Evolutionary conservation across 1,139 yeast genomes (phyloP), one percentile per base, ranked within the genome.

Genomic region (Blastobotrys serpentis): DNA sequence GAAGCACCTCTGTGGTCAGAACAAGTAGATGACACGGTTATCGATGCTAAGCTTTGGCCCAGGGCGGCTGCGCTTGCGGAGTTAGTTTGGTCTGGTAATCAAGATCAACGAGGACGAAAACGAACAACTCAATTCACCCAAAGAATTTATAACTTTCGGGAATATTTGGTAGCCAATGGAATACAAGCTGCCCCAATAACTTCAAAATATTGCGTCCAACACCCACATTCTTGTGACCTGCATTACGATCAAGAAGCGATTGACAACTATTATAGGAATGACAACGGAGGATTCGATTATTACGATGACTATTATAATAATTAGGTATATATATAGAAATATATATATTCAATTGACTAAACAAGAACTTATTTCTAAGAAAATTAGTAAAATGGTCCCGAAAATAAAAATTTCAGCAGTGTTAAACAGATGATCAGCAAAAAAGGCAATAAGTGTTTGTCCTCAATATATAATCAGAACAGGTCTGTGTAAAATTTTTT

Each of bases 41-140:
- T 74, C 26, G 71, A 72, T 13, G 56, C 56, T 7, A 71, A 68
- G 56, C 54, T 74, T 16, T 76, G 80, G 80, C 77, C 79, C 1
- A 59, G 80, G 45, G 58, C 75, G 5, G 77, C 77, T 3, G 77
- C 79, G 1, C 65, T 75, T 32, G 79, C 76, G 1, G 80, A 76
- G 59, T 59, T 65, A 1, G 59, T 70, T 3, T 76, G 80, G 80
- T 69, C 75, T 48, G 79, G 79, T 2, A 73, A 74, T 55, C 61
- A 62, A 46, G 66, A 70, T 50, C 51, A 50, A 1, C 34, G 43
- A 10, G 76, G 74, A 2, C 46, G 58, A 33, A 57, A 64, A 44
- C 60, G 76, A 49, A 63, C 71, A 2, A 59, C 62, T 25, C 61
- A 59, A 10, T 60, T 73, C 52, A 67, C 76, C 5, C 71, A 65